Evolutionary conservation across 2,329 filamentous ascomycete genomes (phyloP).

Genomic region (Alternaria incomplexa): DNA sequence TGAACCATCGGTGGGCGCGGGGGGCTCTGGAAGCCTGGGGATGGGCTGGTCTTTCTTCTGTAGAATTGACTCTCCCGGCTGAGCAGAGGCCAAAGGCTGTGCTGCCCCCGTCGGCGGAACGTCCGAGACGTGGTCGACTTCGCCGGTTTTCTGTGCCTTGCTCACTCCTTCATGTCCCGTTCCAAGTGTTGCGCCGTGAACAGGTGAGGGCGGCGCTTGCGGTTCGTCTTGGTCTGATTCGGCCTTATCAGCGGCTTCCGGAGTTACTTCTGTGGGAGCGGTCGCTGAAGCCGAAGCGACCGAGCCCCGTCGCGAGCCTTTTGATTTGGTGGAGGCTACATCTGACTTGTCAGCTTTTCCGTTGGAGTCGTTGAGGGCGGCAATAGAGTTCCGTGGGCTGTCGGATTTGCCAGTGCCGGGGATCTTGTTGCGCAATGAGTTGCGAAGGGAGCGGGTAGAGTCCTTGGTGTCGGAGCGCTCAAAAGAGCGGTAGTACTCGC

Average conservation of each 20-base stretch:
- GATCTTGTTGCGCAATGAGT: conserved; percentile 85
- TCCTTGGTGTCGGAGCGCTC: conserved; percentile 92
- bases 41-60: conserved; percentile 77
- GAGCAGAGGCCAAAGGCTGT: conserved; percentile 63
- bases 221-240: conserved; percentile 40
- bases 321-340: conserved; percentile 74
- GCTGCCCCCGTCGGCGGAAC: conserved; percentile 74
- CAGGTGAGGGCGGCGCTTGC: conserved; percentile 79
- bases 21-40: conserved; percentile 64
- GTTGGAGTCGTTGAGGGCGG: conserved; percentile 55
- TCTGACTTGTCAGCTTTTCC: conserved; percentile 73
- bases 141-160: conserved; percentile 82
- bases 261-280: conserved; percentile 50
- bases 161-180: conserved; percentile 77
- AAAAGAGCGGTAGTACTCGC: conserved; percentile 80
- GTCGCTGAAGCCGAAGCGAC: conserved; percentile 38
- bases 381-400: conserved; percentile 79
- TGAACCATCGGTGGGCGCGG: conserved; percentile 56
- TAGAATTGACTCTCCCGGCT: conserved; percentile 87
- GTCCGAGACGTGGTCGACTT: conserved; percentile 94
- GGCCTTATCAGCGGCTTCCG: conserved; percentile 42
- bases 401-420: conserved; percentile 74
- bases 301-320: conserved; percentile 45
- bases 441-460: conserved; percentile 83
- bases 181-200: conserved; percentile 76